Percentiles rank a stretch among this genome's conserved stretches.
These are phyloP conservation scores for Cladobotryum mycophilum DNA, from an alignment of 2,329 filamentous ascomycete genomes.

Conservation along the genomic window DNA sequence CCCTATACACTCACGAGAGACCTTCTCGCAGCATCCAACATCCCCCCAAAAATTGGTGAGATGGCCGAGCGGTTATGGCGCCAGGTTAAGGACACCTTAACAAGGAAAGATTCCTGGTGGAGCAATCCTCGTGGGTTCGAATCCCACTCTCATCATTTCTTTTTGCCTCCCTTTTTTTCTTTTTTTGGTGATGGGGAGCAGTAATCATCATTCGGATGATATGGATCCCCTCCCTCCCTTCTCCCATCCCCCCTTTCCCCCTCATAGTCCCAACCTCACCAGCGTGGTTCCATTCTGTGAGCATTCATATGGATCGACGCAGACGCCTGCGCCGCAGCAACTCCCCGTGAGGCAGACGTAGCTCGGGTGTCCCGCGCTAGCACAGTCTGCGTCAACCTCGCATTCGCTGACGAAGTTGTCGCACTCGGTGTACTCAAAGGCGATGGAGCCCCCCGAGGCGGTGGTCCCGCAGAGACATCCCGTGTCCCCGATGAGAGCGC, in stretches of 20 bases:
- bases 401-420: conserved; percentile 25
- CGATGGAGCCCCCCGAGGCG: conserved; percentile 19
- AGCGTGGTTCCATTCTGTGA: conserved; percentile 27
- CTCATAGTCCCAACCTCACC: conserved; percentile 14
- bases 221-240: background rate
- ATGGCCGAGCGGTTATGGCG: background rate
- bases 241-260: background rate
- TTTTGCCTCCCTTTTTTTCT: background rate
- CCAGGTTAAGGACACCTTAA: background rate
- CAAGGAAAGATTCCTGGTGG: background rate
- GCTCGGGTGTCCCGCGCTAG: conserved; percentile 16
- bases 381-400: conserved; percentile 22
- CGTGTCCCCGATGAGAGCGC: conserved; percentile 24
- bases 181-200: background rate
- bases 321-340: conserved; percentile 30
- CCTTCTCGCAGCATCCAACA: background rate
- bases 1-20: background rate
- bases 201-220: no score
- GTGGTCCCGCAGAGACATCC: conserved; percentile 31
- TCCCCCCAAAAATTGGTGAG: background rate
- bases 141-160: background rate
- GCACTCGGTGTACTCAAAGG: conserved; percentile 29
- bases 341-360: conserved; percentile 29
- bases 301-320: conserved; percentile 31
- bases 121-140: background rate